A percentile compares a stretch with the other conserved stretches of the same genome.
Conservation (phyloP, 2,329 filamentous ascomycete species). For the Pseudogymnoascus sp. region DNA sequence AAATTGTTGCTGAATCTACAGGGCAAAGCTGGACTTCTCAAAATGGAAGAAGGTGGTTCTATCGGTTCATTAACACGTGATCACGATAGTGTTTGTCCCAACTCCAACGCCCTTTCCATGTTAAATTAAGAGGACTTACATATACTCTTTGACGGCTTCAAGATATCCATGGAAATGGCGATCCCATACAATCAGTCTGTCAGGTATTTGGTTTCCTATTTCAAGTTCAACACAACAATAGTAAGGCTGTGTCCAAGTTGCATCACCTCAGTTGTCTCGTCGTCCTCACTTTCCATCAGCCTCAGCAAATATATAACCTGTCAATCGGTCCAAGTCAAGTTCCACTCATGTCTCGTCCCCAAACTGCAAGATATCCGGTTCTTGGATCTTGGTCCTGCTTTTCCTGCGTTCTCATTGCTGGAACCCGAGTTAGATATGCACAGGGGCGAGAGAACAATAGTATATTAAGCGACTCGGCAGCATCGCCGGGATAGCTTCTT, state of each 20-base stretch:
- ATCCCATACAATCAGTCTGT: background rate
- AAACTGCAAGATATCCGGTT: constrained; percentile 1
- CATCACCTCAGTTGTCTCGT: background rate
- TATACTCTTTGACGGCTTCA: background rate
- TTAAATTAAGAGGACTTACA: background rate
- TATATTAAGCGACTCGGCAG: background rate
- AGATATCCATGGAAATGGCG: background rate
- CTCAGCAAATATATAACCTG: constrained; percentile 5
- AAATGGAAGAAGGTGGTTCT: background rate
- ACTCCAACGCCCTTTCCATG: background rate
- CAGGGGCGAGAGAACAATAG: constrained; percentile 2
- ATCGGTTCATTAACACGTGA: background rate
- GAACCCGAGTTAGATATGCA: background rate
- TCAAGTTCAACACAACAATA: background rate
- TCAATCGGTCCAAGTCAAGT: background rate
- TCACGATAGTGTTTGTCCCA: background rate
- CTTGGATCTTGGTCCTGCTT: background rate
- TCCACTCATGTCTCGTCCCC: constrained; percentile 1
- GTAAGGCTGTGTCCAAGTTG: background rate
- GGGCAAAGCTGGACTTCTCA: background rate
- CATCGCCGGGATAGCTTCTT: background rate
- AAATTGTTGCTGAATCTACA: background rate
- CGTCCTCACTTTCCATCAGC: background rate
- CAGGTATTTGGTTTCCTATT: background rate
- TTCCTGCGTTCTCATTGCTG: background rate